phyloP scores from a whole-genome alignment of 495 filamentous ascomycete genomes.

The Neurospora sp. region DNA sequence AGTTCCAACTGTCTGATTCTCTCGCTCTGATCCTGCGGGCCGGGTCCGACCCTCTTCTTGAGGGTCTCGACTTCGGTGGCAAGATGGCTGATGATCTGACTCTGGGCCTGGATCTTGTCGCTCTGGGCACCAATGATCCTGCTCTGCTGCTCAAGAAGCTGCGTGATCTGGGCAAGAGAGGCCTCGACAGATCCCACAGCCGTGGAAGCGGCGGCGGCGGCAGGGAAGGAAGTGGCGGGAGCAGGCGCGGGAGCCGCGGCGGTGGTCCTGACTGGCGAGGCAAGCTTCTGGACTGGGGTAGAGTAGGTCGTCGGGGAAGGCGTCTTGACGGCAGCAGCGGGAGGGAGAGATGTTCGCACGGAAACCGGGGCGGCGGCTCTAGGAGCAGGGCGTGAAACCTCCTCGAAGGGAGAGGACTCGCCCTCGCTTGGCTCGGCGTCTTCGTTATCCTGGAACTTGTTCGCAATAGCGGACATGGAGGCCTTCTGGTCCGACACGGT shows the following conservation, averaged over 20 bases:
- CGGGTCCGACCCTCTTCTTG: slow-evolving; percentile 52
- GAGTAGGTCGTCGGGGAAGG: slow-evolving; percentile 20
- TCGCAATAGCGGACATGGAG: slow-evolving; percentile 73
- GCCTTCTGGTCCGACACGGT: slow-evolving; percentile 73
- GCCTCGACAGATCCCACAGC: slow-evolving; percentile 24
- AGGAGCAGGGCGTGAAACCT: slow-evolving; percentile 51
- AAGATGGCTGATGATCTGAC: slow-evolving; percentile 52
- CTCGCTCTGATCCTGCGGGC: slow-evolving; percentile 53
- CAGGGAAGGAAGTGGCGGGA: slow-evolving; percentile 5
- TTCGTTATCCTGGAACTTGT: slow-evolving; percentile 72
- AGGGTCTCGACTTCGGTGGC: slow-evolving; percentile 60
- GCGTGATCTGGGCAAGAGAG: slow-evolving; percentile 53
- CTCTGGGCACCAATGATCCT: slow-evolving; percentile 44
- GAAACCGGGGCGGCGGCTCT: slow-evolving; percentile 21
- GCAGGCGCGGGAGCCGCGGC: slow-evolving; percentile 4
- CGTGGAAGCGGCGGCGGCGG: background rate
- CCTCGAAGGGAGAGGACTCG: slow-evolving; percentile 66
- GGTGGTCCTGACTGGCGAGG: slow-evolving; percentile 8
- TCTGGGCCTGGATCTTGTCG: slow-evolving; percentile 50
- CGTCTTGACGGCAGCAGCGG: slow-evolving; percentile 6
- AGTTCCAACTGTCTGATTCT: slow-evolving; percentile 59
- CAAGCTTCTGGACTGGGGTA: slow-evolving; percentile 3
- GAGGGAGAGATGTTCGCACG: background rate
- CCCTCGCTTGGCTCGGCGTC: slow-evolving; percentile 37
- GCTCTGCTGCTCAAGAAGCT: slow-evolving; percentile 51